These are phyloP conservation scores for Dalechampia spathulata DNA, from an alignment of 441 rosid genomes.

Conservation along the genomic window DNA sequence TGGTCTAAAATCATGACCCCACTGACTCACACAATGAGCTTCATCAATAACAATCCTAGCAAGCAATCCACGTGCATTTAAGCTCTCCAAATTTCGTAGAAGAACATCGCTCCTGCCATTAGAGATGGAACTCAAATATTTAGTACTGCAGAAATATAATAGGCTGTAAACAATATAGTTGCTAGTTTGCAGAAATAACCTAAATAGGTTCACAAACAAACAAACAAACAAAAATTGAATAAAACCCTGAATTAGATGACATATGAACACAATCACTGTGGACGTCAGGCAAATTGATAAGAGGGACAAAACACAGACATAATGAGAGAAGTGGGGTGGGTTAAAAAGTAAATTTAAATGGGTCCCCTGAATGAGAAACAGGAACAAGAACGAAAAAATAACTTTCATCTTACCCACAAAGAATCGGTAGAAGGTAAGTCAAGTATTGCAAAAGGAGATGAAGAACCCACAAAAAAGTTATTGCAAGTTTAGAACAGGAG, in stretches of 20 bases:
- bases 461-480: background rate
- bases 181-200: background rate
- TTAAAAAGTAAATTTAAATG: background rate
- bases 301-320: slow-evolving; percentile 1
- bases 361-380: background rate
- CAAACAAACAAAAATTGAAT: too few relatives aligned
- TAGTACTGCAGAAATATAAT: background rate
- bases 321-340: background rate
- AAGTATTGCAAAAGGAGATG: background rate
- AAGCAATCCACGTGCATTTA: slow-evolving; percentile 70
- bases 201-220: too few relatives aligned
- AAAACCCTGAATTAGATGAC: too few relatives aligned
- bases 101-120: slow-evolving; percentile 80
- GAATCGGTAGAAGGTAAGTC: background rate
- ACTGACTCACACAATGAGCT: slow-evolving; percentile 99
- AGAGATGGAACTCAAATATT: slow-evolving; percentile 7
- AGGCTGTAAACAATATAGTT: background rate
- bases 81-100: slow-evolving; percentile 68
- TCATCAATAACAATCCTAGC: slow-evolving; percentile 96
- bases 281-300: too few relatives aligned
- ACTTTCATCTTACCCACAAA: background rate
- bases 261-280: too few relatives aligned
- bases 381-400: background rate
- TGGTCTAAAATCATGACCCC: slow-evolving; percentile 99
- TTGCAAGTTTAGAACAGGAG: too few relatives aligned